Evolutionary conservation across 495 filamentous ascomycete species (phyloP), one percentile per base, ranked within the genome.

Genomic region (Thozetella sp.): DNA sequence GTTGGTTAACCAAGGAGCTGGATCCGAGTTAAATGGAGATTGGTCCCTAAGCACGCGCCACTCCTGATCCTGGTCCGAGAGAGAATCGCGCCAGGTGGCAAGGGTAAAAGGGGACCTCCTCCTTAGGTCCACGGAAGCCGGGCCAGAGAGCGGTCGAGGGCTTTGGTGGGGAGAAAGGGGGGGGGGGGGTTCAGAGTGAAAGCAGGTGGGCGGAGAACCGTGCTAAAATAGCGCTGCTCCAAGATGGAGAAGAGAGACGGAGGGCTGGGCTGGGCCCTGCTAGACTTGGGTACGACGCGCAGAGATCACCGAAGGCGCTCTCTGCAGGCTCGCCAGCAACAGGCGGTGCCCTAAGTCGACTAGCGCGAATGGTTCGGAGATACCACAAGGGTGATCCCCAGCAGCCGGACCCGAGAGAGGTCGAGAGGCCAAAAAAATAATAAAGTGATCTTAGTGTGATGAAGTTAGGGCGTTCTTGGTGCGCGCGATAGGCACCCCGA

Each of bases 11-110:
- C 62, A 57, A 46, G 52, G 62, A 58, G 34, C 51, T 50, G 55
- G 58, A 15, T 55, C 27, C n/a, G 57, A 54, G 40, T 65, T 56
- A 61, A 65, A 61, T 65, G 58, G 58, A 55, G 53, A 53, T 48
- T 48, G 40, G 50, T 26, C 45, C 43, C 57, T 17, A 58, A 55
- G 50, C 61, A 60, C 57, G 57, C 55, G 53, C 57, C 61, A 57
- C 48, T 25, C 25, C 26, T 54, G 24, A 50, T 20, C 54, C 43
- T n/a, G 43, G 43, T 22, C 50, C 3, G 51, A 54, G 50, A 37
- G 48, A 24, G 34, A 50, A 54, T 61, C 53, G 54, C 46, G 22
- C 22, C 20, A 53, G 20, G 62, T 53, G 58, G 63, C 62, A 65
- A 56, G 63, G 63, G 54, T 61, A 37, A 60, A n/a, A 45, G 51